Evolutionary conservation across 495 filamentous ascomycete species (phyloP).

Genomic region (Astrothelium subdiscretum): DNA sequence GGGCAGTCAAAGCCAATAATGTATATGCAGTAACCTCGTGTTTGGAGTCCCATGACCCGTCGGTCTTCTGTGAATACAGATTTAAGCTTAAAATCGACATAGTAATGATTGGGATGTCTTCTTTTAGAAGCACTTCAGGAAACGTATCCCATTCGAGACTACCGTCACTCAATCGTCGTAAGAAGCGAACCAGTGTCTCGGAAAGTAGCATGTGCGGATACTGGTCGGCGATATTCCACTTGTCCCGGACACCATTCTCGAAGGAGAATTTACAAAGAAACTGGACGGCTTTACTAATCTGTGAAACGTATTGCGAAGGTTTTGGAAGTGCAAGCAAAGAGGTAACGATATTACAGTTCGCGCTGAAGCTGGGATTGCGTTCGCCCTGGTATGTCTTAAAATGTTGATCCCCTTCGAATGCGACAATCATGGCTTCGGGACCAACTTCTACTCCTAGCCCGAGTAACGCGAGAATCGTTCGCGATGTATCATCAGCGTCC

Average conservation of each 20-base stretch:
- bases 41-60: not conserved
- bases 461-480: constrained; percentile 24
- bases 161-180: not conserved
- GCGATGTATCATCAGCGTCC: constrained; percentile 36
- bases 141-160: not conserved
- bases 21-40: not conserved
- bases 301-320: not conserved
- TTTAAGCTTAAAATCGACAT: not conserved
- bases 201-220: not conserved
- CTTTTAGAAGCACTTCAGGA: not conserved
- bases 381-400: constrained; percentile 32
- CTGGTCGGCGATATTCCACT: not conserved
- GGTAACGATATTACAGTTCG: not conserved
- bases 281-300: not conserved
- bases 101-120: not conserved
- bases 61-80: not conserved
- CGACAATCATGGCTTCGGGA: not conserved
- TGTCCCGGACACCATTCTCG: not conserved
- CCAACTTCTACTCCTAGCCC: constrained; percentile 21
- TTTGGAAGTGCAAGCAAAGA: not conserved
- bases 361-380: constrained; percentile 16
- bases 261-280: not conserved
- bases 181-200: not conserved
- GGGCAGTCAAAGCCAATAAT: not conserved
- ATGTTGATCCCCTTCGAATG: constrained; percentile 12